Evolutionary conservation across 108 stramenopile species (phyloP).

Genomic region (Stephanodiscus minutulus): DNA sequence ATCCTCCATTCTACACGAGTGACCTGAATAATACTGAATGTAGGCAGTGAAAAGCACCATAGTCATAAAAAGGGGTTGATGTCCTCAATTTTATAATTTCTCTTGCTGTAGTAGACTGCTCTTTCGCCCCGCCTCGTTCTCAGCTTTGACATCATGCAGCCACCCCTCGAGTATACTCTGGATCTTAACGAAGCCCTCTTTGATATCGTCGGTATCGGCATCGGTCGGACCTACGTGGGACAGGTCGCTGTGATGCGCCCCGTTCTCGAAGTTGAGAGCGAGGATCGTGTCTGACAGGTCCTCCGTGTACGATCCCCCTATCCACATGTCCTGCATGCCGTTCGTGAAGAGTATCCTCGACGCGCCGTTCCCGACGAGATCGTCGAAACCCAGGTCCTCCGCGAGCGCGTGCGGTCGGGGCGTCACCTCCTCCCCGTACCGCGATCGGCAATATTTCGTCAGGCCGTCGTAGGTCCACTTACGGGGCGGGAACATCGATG

Average conservation of each 20-base stretch:
- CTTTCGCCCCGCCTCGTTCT: background rate
- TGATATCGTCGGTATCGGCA: conserved; percentile 70
- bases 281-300: conserved; percentile 54
- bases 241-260: conserved; percentile 83
- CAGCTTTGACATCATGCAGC: conserved; percentile 49
- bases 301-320: conserved; percentile 44
- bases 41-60: conserved; percentile 95
- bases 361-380: conserved; percentile 45
- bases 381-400: conserved; percentile 61
- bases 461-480: conserved; percentile 57
- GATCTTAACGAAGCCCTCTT: conserved; percentile 58
- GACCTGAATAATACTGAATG: conserved; percentile 92
- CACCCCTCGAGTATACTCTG: conserved; percentile 57
- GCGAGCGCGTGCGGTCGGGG: conserved; percentile 63
- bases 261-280: conserved; percentile 78
- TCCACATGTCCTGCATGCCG: conserved; percentile 73
- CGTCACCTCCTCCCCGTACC: conserved; percentile 56
- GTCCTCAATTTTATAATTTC: too few relatives aligned
- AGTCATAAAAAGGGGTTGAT: too few relatives aligned
- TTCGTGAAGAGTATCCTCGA: conserved; percentile 74
- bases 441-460: conserved; percentile 59
- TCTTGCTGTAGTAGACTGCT: too few relatives aligned
- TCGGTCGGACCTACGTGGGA: conserved; percentile 53
- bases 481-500: conserved; percentile 75
- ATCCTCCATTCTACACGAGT: conserved; percentile 98